Percentiles rank a stretch among this genome's conserved stretches.
Conservation (phyloP, 2,329 filamentous ascomycete genomes). For the Ophiostoma ulmi region DNA sequence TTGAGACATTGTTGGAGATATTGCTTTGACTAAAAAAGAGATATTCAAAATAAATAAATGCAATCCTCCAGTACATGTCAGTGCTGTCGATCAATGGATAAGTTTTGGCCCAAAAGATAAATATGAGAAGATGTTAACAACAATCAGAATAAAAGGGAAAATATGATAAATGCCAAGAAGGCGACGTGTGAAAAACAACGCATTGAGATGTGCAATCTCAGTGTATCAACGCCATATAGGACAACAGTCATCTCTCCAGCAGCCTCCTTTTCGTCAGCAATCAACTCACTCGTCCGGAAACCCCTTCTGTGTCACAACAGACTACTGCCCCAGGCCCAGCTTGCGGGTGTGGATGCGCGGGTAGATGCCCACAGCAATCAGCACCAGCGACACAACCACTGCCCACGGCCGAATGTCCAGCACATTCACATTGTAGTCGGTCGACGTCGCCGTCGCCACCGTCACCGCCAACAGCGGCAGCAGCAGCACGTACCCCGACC, state of each 20-base stretch:
- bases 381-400: constrained; percentile 57
- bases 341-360: constrained; percentile 79
- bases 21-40: background rate
- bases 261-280: background rate
- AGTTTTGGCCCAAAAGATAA: background rate
- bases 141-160: background rate
- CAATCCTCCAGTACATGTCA: background rate
- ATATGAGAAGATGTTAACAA: background rate
- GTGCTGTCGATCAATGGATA: background rate
- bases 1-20: background rate
- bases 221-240: background rate
- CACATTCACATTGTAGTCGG: constrained; percentile 64
- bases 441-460: constrained; percentile 68
- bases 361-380: constrained; percentile 67
- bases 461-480: constrained; percentile 64
- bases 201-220: constrained; percentile 2
- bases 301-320: too few species aligned
- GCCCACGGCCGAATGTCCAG: constrained; percentile 73
- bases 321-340: constrained; percentile 47
- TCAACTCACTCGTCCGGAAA: background rate
- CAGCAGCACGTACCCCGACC: constrained; percentile 64
- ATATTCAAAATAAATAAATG: background rate
- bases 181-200: background rate
- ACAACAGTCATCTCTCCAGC: background rate
- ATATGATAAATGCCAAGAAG: background rate